Percentiles rank a stretch among this genome's conserved stretches.
These are phyloP conservation scores for Phytophthora citricola DNA, from an alignment of 352 stramenopile genomes.

Conservation along the genomic window DNA sequence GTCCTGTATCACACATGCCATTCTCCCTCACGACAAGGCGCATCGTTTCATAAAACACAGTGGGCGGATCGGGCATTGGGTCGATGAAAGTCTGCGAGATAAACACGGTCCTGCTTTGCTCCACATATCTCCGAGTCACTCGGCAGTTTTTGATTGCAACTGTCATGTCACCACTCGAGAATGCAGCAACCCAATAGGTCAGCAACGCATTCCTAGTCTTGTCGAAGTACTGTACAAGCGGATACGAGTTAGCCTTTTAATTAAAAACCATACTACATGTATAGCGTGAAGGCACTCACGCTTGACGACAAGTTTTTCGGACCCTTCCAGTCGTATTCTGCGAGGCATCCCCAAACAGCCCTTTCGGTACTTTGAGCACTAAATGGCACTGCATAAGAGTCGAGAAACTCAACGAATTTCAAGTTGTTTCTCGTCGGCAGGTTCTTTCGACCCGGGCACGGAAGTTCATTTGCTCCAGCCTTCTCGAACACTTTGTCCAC, in stretches of 20 bases:
- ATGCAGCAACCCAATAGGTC: slow-evolving; percentile 15
- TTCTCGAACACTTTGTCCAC: slow-evolving; percentile 22
- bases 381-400: slow-evolving; percentile 18
- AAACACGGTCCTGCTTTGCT: slow-evolving; percentile 12
- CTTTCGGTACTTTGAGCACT: neutral
- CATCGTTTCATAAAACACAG: slow-evolving; percentile 21
- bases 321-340: slow-evolving; percentile 9
- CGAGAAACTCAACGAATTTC: slow-evolving; percentile 22
- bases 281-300: slow-evolving; percentile 3
- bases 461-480: slow-evolving; percentile 9
- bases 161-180: neutral
- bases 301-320: slow-evolving; percentile 13
- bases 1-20: slow-evolving; percentile 2
- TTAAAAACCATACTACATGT: neutral
- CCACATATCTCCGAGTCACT: slow-evolving; percentile 22
- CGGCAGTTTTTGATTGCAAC: slow-evolving; percentile 15
- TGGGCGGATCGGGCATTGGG: neutral
- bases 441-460: slow-evolving; percentile 19
- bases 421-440: neutral
- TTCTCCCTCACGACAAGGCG: slow-evolving; percentile 6
- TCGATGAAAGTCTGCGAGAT: slow-evolving; percentile 14
- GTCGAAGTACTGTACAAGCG: slow-evolving; percentile 17
- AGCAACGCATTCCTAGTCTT: slow-evolving; percentile 11
- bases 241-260: neutral
- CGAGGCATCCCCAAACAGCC: slow-evolving; percentile 19